These are phyloP conservation scores for Pseudonectria buxi DNA, from an alignment of 2,329 filamentous ascomycete genomes.

Conservation along the genomic window DNA sequence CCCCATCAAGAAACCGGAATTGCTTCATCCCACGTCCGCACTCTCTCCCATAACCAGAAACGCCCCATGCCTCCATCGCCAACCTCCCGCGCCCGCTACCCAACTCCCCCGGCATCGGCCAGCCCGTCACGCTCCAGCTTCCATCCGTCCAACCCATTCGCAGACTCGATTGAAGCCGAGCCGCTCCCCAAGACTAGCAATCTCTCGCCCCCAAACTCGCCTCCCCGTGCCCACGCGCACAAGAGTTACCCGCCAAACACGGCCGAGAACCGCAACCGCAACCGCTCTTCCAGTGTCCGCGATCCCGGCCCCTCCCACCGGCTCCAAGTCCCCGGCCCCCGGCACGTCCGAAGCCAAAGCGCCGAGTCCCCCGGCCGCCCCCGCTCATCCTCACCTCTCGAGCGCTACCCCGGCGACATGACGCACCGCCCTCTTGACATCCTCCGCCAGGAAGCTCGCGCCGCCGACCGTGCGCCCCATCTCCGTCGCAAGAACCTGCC, in stretches of 20 bases:
- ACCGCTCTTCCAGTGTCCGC: slow-evolving; percentile 22
- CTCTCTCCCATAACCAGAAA: slow-evolving; percentile 11
- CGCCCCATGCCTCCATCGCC: neutral
- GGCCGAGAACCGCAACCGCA: slow-evolving; percentile 23
- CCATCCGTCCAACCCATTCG: slow-evolving; percentile 38
- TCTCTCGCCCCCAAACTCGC: slow-evolving; percentile 14
- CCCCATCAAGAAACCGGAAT: slow-evolving; percentile 59
- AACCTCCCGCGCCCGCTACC: slow-evolving; percentile 17
- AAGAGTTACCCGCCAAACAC: slow-evolving; percentile 17
- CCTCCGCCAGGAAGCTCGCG: slow-evolving; percentile 54
- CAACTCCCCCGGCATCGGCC: slow-evolving; percentile 48
- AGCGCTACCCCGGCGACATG: slow-evolving; percentile 56
- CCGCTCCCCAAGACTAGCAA: slow-evolving; percentile 10
- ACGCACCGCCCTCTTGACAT: slow-evolving; percentile 61
- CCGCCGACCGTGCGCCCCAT: slow-evolving; percentile 62
- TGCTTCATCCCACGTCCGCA: slow-evolving; percentile 16
- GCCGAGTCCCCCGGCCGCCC: slow-evolving; percentile 10
- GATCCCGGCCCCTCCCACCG: slow-evolving; percentile 6
- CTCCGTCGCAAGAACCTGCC: slow-evolving; percentile 59
- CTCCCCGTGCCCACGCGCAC: slow-evolving; percentile 8
- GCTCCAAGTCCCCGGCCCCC: slow-evolving; percentile 4
- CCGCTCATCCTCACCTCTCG: slow-evolving; percentile 11
- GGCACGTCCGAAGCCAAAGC: slow-evolving; percentile 19
- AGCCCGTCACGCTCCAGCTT: slow-evolving; percentile 43
- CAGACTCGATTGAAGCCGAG: slow-evolving; percentile 12